phyloP scores from a whole-genome alignment of 1,284 basidiomycete species.

The Austroboletus niveus region DNA sequence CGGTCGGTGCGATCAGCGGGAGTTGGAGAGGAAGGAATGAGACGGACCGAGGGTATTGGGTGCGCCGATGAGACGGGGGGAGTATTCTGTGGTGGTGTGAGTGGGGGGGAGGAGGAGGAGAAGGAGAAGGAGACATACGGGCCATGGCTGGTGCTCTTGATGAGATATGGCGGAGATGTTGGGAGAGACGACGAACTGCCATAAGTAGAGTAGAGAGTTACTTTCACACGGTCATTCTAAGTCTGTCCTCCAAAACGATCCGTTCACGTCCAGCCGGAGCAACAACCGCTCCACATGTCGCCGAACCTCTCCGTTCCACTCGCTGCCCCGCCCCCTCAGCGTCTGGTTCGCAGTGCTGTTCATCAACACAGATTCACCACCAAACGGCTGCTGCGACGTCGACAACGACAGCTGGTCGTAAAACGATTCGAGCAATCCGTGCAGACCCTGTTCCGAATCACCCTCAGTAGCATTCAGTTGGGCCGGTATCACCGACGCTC shows the following conservation, averaged over 20 bases:
- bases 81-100: slow-evolving; percentile 51
- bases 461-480: neutral
- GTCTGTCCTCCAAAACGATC: slow-evolving; percentile 60
- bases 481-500: slow-evolving; percentile 7
- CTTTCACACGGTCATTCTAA: neutral
- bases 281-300: slow-evolving; percentile 82
- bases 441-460: slow-evolving; percentile 48
- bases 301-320: slow-evolving; percentile 61
- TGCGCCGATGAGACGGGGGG: slow-evolving; percentile 79
- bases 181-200: slow-evolving; percentile 50
- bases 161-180: slow-evolving; percentile 54
- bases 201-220: slow-evolving; percentile 17
- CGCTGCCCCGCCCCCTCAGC: slow-evolving; percentile 46
- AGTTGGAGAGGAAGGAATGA: too few relatives aligned
- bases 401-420: slow-evolving; percentile 76
- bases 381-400: slow-evolving; percentile 67
- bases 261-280: slow-evolving; percentile 83
- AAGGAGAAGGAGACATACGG: slow-evolving; percentile 39
- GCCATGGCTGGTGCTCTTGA: slow-evolving; percentile 47
- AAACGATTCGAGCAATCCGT: slow-evolving; percentile 63
- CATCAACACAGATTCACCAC: slow-evolving; percentile 57
- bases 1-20: slow-evolving; percentile 36
- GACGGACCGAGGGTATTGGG: slow-evolving; percentile 81
- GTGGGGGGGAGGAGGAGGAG: slow-evolving; percentile 5
- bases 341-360: slow-evolving; percentile 62